phyloP scores from a whole-genome alignment of 805 yeast genomes.

The Lachancea nothofagi region DNA sequence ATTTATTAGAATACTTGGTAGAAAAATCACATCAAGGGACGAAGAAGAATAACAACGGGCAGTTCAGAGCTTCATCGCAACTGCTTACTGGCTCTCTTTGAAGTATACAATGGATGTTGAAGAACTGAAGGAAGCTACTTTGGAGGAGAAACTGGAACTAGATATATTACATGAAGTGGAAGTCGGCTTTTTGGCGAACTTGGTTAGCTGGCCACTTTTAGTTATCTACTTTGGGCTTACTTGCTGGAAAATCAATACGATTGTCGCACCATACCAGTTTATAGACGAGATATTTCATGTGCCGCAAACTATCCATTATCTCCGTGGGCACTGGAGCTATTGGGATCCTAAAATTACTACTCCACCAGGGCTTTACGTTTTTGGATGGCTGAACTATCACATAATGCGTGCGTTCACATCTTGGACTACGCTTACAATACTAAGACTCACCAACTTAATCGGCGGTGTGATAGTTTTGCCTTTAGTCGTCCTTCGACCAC shows the following conservation, averaged over 20 bases:
- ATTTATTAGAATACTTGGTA: too few species aligned
- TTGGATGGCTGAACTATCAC: constrained; percentile 37
- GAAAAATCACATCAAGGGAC: too few species aligned
- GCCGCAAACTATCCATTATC: constrained; percentile 67
- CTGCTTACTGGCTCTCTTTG: background rate
- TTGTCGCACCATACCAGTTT: constrained; percentile 31
- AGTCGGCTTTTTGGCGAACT: constrained; percentile 30
- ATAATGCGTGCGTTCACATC: constrained; percentile 19
- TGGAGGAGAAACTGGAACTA: constrained; percentile 14
- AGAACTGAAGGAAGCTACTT: background rate
- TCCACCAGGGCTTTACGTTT: constrained; percentile 83
- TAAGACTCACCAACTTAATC: constrained; percentile 56
- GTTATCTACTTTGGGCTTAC: constrained; percentile 23
- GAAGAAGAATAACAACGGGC: too few species aligned
- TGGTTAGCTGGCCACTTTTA: constrained; percentile 31
- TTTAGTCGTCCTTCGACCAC: constrained; percentile 37
- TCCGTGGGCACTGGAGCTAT: constrained; percentile 49
- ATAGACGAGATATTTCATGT: constrained; percentile 79
- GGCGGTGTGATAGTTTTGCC: constrained; percentile 61
- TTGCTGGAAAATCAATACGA: constrained; percentile 28
- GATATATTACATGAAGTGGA: constrained; percentile 29
- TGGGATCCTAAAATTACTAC: constrained; percentile 95
- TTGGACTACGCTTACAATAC: constrained; percentile 32
- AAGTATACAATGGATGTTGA: constrained; percentile 6
- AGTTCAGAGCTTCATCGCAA: too few species aligned